Conservation (phyloP, 306 rosid species). For the Fagus sylvatica region DNA sequence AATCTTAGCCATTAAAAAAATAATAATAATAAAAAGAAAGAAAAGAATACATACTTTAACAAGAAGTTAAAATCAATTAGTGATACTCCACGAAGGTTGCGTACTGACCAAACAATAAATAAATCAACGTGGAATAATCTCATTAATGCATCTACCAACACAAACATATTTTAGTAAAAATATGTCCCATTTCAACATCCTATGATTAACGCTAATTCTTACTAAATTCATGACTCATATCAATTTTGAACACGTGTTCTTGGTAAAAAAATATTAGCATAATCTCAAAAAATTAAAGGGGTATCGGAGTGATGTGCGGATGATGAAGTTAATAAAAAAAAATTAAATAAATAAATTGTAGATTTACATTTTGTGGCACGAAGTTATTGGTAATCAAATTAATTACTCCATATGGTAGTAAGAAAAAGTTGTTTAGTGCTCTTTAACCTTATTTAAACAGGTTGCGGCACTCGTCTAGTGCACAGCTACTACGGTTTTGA, state of each 20-base stretch:
- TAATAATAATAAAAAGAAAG: background rate
- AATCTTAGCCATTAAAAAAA: background rate
- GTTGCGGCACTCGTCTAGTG: background rate
- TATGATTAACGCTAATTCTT: background rate
- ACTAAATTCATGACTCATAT: background rate
- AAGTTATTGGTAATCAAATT: background rate
- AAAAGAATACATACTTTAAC: background rate
- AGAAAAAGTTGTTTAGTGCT: background rate
- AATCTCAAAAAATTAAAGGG: background rate
- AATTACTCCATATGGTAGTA: background rate
- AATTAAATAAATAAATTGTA: background rate
- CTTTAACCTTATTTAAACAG: background rate
- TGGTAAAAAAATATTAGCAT: background rate
- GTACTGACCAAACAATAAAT: background rate
- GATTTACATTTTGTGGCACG: background rate
- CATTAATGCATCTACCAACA: background rate
- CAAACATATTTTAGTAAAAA: background rate
- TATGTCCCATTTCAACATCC: too few species aligned
- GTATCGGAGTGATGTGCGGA: background rate
- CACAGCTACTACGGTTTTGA: background rate
- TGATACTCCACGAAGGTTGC: background rate
- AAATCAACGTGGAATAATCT: background rate
- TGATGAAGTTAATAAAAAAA: background rate
- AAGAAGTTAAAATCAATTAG: background rate
- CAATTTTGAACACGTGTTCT: background rate